Conservation (phyloP, 2,329 filamentous ascomycete species). For the Hirsutella rhossiliensis region DNA sequence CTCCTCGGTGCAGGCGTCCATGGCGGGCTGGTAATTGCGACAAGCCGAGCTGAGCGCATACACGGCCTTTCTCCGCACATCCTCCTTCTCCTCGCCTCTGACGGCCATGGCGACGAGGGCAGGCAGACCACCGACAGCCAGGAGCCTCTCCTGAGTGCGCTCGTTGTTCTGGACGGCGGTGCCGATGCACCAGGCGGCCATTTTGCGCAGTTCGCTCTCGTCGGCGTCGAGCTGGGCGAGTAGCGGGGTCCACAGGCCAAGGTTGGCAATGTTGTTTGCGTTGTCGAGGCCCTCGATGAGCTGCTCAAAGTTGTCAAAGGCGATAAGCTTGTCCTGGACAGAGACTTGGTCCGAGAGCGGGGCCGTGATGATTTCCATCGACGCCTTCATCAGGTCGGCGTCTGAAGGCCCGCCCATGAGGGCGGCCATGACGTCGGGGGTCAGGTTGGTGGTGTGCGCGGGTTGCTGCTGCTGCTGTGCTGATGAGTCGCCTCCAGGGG, state of each 20-base stretch:
- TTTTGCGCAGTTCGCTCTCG: constrained; percentile 62
- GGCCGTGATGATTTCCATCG: constrained; percentile 65
- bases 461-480: constrained; percentile 18
- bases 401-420: constrained; percentile 81
- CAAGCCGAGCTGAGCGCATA: constrained; percentile 78
- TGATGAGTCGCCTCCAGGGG: constrained; percentile 14
- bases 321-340: constrained; percentile 65
- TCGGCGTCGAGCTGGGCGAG: constrained; percentile 55
- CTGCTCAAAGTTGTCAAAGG: constrained; percentile 93
- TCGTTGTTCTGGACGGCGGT: constrained; percentile 96
- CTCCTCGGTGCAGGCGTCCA: constrained; percentile 56
- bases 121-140: constrained; percentile 54
- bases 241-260: constrained; percentile 74
- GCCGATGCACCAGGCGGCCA: constrained; percentile 89
- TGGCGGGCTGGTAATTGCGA: constrained; percentile 79
- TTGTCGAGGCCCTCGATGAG: constrained; percentile 90
- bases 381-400: constrained; percentile 79
- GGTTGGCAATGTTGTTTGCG: constrained; percentile 77
- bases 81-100: constrained; percentile 43
- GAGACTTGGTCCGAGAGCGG: constrained; percentile 48
- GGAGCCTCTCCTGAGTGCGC: constrained; percentile 63
- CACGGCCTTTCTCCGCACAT: constrained; percentile 74
- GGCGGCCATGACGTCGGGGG: constrained; percentile 57
- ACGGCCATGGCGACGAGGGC: constrained; percentile 55
- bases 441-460: constrained; percentile 34